phyloP scores from a whole-genome alignment of 257 asterid species.

The Nicotiana paniculata region DNA sequence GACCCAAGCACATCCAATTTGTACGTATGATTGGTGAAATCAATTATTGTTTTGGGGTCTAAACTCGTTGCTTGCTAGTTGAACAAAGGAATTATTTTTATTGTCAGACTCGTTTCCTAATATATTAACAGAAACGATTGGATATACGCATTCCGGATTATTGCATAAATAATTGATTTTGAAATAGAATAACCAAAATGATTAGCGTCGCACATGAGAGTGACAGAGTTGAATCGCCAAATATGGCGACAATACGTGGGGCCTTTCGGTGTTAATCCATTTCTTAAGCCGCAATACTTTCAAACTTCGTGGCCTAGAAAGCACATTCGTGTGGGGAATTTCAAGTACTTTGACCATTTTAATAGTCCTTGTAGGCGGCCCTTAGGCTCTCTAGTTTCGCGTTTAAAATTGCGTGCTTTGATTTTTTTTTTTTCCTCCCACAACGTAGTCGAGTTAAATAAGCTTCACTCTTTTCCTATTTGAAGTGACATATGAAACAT shows the following conservation, averaged over 20 bases:
- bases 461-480: not conserved
- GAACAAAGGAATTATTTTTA: not conserved
- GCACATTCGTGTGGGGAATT: not conserved
- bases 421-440: not conserved
- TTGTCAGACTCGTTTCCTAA: not conserved
- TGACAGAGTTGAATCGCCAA: not conserved
- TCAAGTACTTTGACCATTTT: not conserved
- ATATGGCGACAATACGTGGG: not conserved
- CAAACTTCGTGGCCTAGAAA: not conserved
- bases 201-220: not conserved
- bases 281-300: not conserved
- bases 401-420: not conserved
- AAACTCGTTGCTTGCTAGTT: not conserved
- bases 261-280: conserved; percentile 7
- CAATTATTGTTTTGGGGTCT: not conserved
- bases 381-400: not conserved
- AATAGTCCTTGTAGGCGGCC: not conserved
- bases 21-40: not conserved
- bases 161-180: not conserved
- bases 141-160: not conserved
- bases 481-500: not conserved
- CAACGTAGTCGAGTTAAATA: not conserved
- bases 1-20: not conserved
- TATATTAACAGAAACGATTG: not conserved
- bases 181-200: not conserved